Evolutionary conservation across 2,329 filamentous ascomycete genomes (phyloP).

Genomic region (Fusarium sp.): DNA sequence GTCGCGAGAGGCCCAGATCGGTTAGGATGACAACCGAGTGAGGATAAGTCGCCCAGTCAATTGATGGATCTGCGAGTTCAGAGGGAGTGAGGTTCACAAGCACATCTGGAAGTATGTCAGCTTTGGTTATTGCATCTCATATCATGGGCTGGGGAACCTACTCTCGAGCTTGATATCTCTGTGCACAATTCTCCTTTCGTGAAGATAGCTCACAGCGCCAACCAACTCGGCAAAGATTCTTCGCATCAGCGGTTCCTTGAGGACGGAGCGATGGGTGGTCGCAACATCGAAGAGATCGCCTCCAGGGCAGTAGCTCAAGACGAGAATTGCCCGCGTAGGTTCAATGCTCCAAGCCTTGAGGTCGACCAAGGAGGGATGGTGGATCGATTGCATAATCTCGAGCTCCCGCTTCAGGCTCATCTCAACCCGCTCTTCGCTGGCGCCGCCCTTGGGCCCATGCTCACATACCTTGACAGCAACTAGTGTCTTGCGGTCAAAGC

Average conservation of each 20-base stretch:
- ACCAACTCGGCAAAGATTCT: constrained; percentile 93
- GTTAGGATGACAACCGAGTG: constrained; percentile 89
- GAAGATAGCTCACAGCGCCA: constrained; percentile 86
- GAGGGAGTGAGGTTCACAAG: constrained; percentile 84
- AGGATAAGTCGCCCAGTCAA: constrained; percentile 81
- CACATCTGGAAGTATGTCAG: constrained; percentile 71
- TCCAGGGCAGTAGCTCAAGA: constrained; percentile 91
- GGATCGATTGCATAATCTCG: constrained; percentile 89
- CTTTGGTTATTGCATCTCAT: not conserved
- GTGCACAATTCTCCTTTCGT: constrained; percentile 88
- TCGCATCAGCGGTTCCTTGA: constrained; percentile 77
- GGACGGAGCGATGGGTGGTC: constrained; percentile 74
- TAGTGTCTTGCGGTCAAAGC: constrained; percentile 76
- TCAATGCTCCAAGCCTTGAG: constrained; percentile 93
- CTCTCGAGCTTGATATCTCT: constrained; percentile 97
- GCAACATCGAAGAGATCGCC: constrained; percentile 96
- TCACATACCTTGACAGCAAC: constrained; percentile 97
- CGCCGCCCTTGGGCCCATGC: constrained; percentile 92
- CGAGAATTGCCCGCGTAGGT: constrained; percentile 82
- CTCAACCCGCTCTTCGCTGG: constrained; percentile 92
- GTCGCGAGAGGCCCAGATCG: constrained; percentile 89
- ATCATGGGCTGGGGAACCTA: constrained; percentile 58
- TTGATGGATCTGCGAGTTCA: constrained; percentile 71
- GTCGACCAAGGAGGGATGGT: constrained; percentile 90
- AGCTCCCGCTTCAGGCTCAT: constrained; percentile 94